phyloP scores from a whole-genome alignment of 2,329 filamentous ascomycete genomes.

The Aureobasidium sp. region DNA sequence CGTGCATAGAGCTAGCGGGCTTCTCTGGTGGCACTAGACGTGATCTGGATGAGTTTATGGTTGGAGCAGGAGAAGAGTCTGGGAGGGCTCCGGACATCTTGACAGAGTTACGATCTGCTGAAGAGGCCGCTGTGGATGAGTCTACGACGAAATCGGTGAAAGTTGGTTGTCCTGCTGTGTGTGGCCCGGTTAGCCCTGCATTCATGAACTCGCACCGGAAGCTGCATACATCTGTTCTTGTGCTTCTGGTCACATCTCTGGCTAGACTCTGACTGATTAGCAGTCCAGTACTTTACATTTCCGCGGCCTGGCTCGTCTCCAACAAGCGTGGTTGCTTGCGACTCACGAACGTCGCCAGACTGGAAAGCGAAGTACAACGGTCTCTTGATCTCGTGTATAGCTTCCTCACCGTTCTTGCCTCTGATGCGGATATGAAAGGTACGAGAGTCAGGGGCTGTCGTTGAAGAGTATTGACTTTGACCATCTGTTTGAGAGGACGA shows the following conservation, averaged over 20 bases:
- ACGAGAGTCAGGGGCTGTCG: background rate
- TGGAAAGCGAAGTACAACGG: conserved; percentile 14
- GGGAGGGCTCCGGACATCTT: conserved; percentile 23
- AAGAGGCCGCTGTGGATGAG: background rate
- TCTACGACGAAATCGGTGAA: background rate
- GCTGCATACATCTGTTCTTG: background rate
- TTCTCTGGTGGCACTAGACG: background rate
- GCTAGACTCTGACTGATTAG: background rate
- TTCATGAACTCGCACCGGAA: background rate
- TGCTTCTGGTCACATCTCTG: background rate
- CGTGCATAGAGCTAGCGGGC: background rate
- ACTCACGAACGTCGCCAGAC: background rate
- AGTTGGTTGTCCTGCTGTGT: background rate
- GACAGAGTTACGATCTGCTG: background rate
- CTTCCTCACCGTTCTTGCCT: conserved; percentile 21
- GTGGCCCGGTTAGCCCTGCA: background rate
- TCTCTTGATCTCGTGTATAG: conserved; percentile 15
- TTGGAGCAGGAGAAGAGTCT: background rate
- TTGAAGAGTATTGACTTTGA: background rate
- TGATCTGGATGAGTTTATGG: background rate
- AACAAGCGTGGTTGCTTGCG: conserved; percentile 7
- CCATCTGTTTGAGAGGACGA: background rate
- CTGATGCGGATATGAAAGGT: conserved; percentile 16
- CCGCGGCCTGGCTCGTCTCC: conserved; percentile 6
- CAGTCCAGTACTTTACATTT: background rate